These are phyloP conservation scores for Lizonia empirigonia DNA, from an alignment of 2,329 filamentous ascomycete genomes.

Conservation along the genomic window DNA sequence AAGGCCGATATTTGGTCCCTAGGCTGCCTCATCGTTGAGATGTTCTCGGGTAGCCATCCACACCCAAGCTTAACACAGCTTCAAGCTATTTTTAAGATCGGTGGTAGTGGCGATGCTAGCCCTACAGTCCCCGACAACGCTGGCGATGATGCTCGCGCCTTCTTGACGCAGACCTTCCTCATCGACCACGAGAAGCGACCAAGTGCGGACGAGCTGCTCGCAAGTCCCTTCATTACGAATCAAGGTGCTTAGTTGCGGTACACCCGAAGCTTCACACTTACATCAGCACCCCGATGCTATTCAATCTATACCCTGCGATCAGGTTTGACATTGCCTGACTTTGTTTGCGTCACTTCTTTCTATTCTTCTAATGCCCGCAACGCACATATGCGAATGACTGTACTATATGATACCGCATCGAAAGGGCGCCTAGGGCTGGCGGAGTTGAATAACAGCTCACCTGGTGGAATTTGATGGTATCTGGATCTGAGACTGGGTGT, in stretches of 20 bases:
- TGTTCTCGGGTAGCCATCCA: constrained; percentile 96
- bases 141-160: constrained; percentile 80
- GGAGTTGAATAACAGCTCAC: constrained; percentile 4
- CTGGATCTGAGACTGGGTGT: constrained; percentile 4
- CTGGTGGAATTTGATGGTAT: constrained; percentile 7
- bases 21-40: constrained; percentile 95
- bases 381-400: constrained; percentile 20
- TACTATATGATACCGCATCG: constrained; percentile 23
- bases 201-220: constrained; percentile 86
- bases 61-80: constrained; percentile 97
- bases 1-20: constrained; percentile 99
- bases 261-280: no score
- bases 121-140: constrained; percentile 88
- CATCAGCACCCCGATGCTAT: no score
- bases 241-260: constrained; percentile 52
- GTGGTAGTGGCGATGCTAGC: constrained; percentile 79
- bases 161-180: constrained; percentile 90
- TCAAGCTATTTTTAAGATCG: constrained; percentile 97
- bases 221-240: constrained; percentile 79
- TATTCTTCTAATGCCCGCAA: constrained; percentile 18
- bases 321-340: not conserved
- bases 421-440: constrained; percentile 6
- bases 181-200: constrained; percentile 92
- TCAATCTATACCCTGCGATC: not conserved
- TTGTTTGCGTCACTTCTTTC: not conserved